Evolutionary conservation across 2,329 filamentous ascomycete species (phyloP).

Genomic region (Pseudonectria foliicola): DNA sequence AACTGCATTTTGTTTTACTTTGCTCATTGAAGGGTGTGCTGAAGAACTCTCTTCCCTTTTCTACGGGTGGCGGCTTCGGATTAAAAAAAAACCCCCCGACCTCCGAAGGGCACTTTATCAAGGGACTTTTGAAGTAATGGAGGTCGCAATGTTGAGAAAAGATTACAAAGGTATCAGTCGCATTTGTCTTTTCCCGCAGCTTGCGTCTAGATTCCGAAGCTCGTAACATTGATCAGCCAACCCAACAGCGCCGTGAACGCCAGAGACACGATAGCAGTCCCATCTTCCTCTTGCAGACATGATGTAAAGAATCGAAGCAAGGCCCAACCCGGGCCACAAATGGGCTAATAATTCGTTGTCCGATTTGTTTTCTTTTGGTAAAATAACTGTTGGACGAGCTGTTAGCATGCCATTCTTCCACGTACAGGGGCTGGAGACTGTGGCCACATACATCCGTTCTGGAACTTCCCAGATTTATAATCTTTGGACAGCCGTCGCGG

Average conservation of each 20-base stretch:
- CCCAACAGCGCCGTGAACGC: slow-evolving; percentile 15
- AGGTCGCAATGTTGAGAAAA: too few species aligned
- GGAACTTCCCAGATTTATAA: slow-evolving; percentile 94
- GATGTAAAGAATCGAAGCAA: slow-evolving; percentile 5
- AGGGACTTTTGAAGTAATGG: too few species aligned
- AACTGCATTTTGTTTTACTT: too few species aligned
- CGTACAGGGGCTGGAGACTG: slow-evolving; percentile 17
- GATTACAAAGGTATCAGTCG: background rate
- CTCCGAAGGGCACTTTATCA: too few species aligned
- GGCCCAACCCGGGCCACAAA: slow-evolving; percentile 43
- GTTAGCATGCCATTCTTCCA: slow-evolving; percentile 19
- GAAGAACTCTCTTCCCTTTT: too few species aligned
- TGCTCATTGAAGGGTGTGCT: too few species aligned
- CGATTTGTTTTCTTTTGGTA: slow-evolving; percentile 63
- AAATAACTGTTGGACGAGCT: slow-evolving; percentile 39
- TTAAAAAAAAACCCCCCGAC: too few species aligned
- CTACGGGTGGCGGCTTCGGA: too few species aligned
- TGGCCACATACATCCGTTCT: slow-evolving; percentile 71
- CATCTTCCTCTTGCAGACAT: slow-evolving; percentile 7
- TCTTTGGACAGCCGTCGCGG: slow-evolving; percentile 95
- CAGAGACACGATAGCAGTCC: slow-evolving; percentile 13
- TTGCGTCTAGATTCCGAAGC: slow-evolving; percentile 7
- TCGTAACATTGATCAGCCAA: slow-evolving; percentile 5
- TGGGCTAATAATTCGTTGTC: slow-evolving; percentile 46
- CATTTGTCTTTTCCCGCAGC: slow-evolving; percentile 5